Base-by-base conservation (phyloP, 2,329 filamentous ascomycete species). In the Clarireedia paspali region DNA sequence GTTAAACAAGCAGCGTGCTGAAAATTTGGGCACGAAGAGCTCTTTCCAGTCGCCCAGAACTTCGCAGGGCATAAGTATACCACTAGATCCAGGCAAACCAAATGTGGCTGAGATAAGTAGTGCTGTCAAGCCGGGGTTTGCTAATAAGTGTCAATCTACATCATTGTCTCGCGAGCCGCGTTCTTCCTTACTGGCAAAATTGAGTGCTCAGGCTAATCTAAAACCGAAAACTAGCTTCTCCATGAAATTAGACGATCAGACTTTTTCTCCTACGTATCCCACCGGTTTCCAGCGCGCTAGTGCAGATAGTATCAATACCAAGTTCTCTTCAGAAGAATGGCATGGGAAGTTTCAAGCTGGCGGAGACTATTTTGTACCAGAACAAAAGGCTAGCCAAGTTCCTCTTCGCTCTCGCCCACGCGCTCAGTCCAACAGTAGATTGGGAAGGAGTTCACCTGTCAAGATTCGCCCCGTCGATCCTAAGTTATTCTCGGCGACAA, bases 221-320 rank as follows among this genome's bases (percentile, higher is more conserved):
- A 45, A 46, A 48, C 44, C 49, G 75, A 60, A 77, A 70, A 62
- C 60, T 57, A 47, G 45, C 61, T 57, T 53, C 57, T 62, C 62
- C 42, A 75, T 82, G 55, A 66, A 74, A 38, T 60, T 74, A 56
- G 70, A 75, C 57, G 70, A 76, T 55, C 73, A 77, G 42, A 71
- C 71, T 0, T 74, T 75, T 53, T 62, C 64, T 10, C 62, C 64
- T 34, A 67, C 72, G 5, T 68, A 70, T 9, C 65, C 71, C n/a
- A 66, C 70, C 20, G 68, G 68, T 2, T 81, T 82, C 58, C 65
- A 71, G 40, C 75, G 75, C 58, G 76, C 70, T 56, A 84, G 78
- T 62, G 71, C 77, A 20, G 81, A 85, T 56, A 81, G 78, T 51
- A 85, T 85, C 62, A 81, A 82, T 67, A 85, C 82, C 17, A 78